These are phyloP conservation scores for Asterochloris sp. DNA, from an alignment of 139 green algal genomes.

Conservation along the genomic window DNA sequence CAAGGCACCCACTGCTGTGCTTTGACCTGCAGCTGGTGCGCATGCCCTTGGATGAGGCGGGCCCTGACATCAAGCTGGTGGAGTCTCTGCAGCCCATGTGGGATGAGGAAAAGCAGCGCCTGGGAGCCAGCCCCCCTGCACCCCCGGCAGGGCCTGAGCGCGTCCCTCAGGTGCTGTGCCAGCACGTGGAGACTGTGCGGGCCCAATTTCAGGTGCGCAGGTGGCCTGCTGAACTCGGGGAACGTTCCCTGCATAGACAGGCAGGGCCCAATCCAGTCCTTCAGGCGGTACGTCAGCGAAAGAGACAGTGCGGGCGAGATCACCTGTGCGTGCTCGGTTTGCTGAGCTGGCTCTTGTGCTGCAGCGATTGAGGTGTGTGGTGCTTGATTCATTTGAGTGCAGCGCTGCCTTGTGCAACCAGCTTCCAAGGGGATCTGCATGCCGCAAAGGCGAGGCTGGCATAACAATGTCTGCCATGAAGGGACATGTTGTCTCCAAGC, in stretches of 20 bases:
- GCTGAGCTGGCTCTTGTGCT: not conserved
- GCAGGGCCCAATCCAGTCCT: too few relatives aligned
- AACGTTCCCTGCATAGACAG: not conserved
- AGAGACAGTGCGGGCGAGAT: not conserved
- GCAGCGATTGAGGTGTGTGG: not conserved
- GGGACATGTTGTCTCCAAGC: too few relatives aligned
- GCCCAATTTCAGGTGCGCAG: slow-evolving; percentile 41
- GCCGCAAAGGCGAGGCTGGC: too few relatives aligned
- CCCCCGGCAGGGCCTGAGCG: slow-evolving; percentile 52
- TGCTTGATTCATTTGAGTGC: too few relatives aligned
- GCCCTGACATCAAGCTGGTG: slow-evolving; percentile 61
- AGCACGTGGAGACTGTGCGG: slow-evolving; percentile 46
- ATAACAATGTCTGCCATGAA: too few relatives aligned
- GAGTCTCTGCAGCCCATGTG: slow-evolving; percentile 85
- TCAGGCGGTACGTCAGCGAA: too few relatives aligned
- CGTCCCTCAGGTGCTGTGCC: slow-evolving; percentile 43
- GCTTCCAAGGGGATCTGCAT: too few relatives aligned
- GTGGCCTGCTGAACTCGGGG: not conserved
- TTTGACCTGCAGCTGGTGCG: slow-evolving; percentile 42
- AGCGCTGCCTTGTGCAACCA: too few relatives aligned
- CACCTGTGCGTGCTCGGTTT: not conserved
- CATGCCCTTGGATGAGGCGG: slow-evolving; percentile 53
- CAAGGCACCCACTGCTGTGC: too few relatives aligned
- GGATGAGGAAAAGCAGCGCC: slow-evolving; percentile 69
- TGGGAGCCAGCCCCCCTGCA: slow-evolving; percentile 33